These are phyloP conservation scores for Berberis thunbergii DNA, from an alignment of 164 flowering plant species.

Conservation along the genomic window DNA sequence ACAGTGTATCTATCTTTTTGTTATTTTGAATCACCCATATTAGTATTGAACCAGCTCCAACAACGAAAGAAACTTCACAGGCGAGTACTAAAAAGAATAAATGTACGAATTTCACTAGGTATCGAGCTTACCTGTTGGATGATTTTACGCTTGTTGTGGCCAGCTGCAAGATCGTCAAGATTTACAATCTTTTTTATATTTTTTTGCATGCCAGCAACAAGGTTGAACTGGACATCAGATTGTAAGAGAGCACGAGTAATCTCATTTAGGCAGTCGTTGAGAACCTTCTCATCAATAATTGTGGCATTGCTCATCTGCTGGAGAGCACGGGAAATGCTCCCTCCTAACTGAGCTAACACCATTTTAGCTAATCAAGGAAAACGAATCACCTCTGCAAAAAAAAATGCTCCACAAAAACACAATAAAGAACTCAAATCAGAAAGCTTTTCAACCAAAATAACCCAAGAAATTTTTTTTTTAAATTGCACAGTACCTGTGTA, in stretches of 20 bases:
- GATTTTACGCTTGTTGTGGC: constrained; percentile 88
- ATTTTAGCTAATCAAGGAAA: neutral
- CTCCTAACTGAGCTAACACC: constrained; percentile 37
- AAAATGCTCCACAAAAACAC: too few species aligned
- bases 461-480: too few species aligned
- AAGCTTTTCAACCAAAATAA: too few species aligned
- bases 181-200: constrained; percentile 91
- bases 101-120: neutral
- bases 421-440: too few species aligned
- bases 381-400: too few species aligned
- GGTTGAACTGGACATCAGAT: constrained; percentile 81
- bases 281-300: constrained; percentile 83
- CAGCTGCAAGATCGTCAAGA: constrained; percentile 90
- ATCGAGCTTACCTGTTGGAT: constrained; percentile 56
- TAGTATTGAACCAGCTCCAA: too few species aligned
- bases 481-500: too few species aligned
- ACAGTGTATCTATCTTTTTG: too few species aligned
- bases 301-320: constrained; percentile 99
- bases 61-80: neutral
- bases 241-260: constrained; percentile 88
- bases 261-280: constrained; percentile 87
- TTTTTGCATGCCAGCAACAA: constrained; percentile 76
- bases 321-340: constrained; percentile 89
- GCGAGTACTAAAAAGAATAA: neutral
- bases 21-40: too few species aligned